Base-by-base conservation (phyloP, 148 eudicot genomes). In the Chenopodium berlandieri region DNA sequence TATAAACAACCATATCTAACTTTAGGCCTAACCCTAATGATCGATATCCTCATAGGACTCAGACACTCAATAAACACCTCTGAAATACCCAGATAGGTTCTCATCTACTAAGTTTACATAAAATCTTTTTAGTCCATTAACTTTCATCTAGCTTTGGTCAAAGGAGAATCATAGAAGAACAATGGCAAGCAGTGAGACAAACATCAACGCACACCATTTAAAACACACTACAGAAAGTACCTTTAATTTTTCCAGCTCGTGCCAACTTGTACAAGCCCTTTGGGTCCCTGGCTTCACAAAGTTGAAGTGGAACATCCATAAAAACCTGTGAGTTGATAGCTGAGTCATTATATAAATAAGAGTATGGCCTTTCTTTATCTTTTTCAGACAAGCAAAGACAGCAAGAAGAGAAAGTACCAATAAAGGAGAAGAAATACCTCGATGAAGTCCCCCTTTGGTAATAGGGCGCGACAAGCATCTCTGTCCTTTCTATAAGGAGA, bases 251-350 rank as follows among this genome's bases (percentile, higher is more conserved):
- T 80, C 98, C 98, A 78, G 92, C 97, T 80, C 99, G 88, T 64
- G 99, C 98, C 75, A 92, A 91, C 87, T 94, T 96, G 91, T 96
- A 96, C 78, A 96, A 85, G 68, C 99, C 99, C 88, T 96, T 96
- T 20, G 99, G 94, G 83, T 96, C 99, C 89, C 99, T 89, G 62
- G 92, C 91, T 88, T 96, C 99, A 75, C 99, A 96, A 64, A 94
- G 80, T 85, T 87, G 86, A 65, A 96, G 90, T 82, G 99, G 98
- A 79, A 89, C 90, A 86, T 96, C 95, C 98, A 96, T 90, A 81
- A 92, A 96, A 62, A 96, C 98, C 99, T 96, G 88, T 75, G 71
- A 79, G 73, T 80, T 52, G 44, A 82, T 66, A 32, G 48, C 73
- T 75, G 71, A 74, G 80, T 80, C 75, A 75, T 50, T 62, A 4